A percentile compares a stretch with the other conserved stretches of the same genome.
These are phyloP conservation scores for Chaetothyriales sp. DNA, from an alignment of 2,329 filamentous ascomycete species.

Conservation along the genomic window DNA sequence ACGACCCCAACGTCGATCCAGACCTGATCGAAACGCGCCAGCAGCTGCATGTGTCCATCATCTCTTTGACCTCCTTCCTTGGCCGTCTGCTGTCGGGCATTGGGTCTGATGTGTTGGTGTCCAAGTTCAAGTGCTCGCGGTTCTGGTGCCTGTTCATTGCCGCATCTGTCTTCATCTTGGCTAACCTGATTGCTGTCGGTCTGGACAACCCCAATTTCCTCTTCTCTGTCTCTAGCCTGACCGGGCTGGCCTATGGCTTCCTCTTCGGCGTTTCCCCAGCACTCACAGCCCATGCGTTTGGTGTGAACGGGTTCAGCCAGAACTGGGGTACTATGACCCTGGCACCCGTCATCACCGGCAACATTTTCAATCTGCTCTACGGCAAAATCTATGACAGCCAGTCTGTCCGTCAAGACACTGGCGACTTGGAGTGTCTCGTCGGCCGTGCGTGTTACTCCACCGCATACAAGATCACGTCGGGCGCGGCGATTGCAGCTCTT, in stretches of 20 bases:
- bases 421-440: conserved; percentile 58
- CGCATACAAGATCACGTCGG: conserved; percentile 60
- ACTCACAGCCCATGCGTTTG: conserved; percentile 78
- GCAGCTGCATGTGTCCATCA: conserved; percentile 80
- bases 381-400: conserved; percentile 71
- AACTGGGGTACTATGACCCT: conserved; percentile 96
- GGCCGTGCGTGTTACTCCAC: conserved; percentile 66
- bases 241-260: conserved; percentile 80
- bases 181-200: conserved; percentile 60
- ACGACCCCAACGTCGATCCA: conserved; percentile 55
- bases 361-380: conserved; percentile 86
- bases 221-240: conserved; percentile 63
- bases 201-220: conserved; percentile 65
- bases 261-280: conserved; percentile 90
- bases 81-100: conserved; percentile 72
- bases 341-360: conserved; percentile 71
- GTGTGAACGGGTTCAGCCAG: conserved; percentile 72
- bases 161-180: conserved; percentile 59
- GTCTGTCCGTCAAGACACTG: conserved; percentile 48
- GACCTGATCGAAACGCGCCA: conserved; percentile 68
- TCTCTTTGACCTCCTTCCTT: conserved; percentile 76
- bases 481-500: conserved; percentile 5
- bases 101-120: conserved; percentile 79
- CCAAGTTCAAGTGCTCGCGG: conserved; percentile 61
- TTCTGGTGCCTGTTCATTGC: conserved; percentile 82